Conservation (phyloP, 345 rosid species). For the Rhizophora apiculata region DNA sequence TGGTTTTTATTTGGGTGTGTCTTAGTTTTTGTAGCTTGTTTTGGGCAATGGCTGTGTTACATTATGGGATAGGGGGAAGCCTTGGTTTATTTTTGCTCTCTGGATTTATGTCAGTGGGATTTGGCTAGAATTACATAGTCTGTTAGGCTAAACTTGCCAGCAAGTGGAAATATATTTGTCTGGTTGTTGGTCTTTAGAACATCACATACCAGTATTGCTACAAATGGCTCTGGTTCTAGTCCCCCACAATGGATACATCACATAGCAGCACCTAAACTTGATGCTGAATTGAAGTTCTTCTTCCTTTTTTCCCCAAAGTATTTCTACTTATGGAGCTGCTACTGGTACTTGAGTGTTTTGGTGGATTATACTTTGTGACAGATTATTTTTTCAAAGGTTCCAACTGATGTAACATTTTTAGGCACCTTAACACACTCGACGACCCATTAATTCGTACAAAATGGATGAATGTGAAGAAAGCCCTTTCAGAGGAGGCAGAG, state of each 20-base stretch:
- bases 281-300: background rate
- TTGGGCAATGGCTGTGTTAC: too few relatives aligned
- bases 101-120: too few relatives aligned
- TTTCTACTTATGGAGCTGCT: background rate
- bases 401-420: constrained; percentile 14
- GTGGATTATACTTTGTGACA: background rate
- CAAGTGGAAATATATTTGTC: too few relatives aligned
- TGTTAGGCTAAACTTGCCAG: too few relatives aligned
- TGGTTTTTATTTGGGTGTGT: too few relatives aligned
- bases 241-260: background rate
- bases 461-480: constrained; percentile 96
- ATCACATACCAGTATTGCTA: background rate
- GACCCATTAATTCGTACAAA: constrained; percentile 77
- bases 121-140: too few relatives aligned
- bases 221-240: background rate
- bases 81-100: too few relatives aligned
- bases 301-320: too few relatives aligned
- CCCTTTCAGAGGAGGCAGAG: constrained; percentile 80
- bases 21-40: too few relatives aligned
- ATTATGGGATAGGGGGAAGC: too few relatives aligned
- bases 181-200: too few relatives aligned
- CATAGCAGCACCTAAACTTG: background rate
- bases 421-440: constrained; percentile 80
- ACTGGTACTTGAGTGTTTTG: background rate
- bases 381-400: background rate